A percentile compares a stretch with the other conserved stretches of the same genome.
Conservation (phyloP, 306 rosid genomes). For the Casuarina glauca region DNA sequence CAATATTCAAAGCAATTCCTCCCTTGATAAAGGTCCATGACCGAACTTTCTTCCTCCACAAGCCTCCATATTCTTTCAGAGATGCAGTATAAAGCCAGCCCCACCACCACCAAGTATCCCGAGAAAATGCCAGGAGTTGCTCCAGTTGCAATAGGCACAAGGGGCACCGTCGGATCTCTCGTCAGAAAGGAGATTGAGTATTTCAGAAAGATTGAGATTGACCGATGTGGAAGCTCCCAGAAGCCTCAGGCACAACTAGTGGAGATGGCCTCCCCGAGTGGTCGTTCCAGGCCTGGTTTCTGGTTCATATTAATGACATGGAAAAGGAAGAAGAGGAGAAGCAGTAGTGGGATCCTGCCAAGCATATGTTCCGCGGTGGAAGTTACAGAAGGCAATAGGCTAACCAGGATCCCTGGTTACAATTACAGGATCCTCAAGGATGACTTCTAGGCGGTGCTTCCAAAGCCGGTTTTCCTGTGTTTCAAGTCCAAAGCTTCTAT, state of each 20-base stretch:
- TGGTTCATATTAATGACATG: conserved; percentile 58
- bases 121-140: conserved; percentile 57
- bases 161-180: conserved; percentile 79
- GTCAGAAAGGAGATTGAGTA: conserved; percentile 75
- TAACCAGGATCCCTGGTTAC: conserved; percentile 53
- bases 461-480: conserved; percentile 4
- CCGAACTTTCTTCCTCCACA: conserved; percentile 47
- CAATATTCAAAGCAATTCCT: conserved; percentile 41
- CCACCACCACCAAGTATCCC: conserved; percentile 29
- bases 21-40: conserved; percentile 24
- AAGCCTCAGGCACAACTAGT: conserved; percentile 39
- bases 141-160: conserved; percentile 77
- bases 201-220: conserved; percentile 67
- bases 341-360: conserved; percentile 39
- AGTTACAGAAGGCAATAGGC: conserved; percentile 43
- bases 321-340: conserved; percentile 63
- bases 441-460: conserved; percentile 35
- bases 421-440: conserved; percentile 57
- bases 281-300: conserved; percentile 44
- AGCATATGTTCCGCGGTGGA: conserved; percentile 49
- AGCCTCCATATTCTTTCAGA: conserved; percentile 34
- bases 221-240: conserved; percentile 35
- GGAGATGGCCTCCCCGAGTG: conserved; percentile 35
- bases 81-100: conserved; percentile 45
- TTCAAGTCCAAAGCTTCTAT: conserved; percentile 1